Percentiles rank a stretch among this genome's conserved stretches.
Evolutionary conservation across 495 filamentous ascomycete genomes (phyloP).

Genomic region (Opeltia flavorubescens): DNA sequence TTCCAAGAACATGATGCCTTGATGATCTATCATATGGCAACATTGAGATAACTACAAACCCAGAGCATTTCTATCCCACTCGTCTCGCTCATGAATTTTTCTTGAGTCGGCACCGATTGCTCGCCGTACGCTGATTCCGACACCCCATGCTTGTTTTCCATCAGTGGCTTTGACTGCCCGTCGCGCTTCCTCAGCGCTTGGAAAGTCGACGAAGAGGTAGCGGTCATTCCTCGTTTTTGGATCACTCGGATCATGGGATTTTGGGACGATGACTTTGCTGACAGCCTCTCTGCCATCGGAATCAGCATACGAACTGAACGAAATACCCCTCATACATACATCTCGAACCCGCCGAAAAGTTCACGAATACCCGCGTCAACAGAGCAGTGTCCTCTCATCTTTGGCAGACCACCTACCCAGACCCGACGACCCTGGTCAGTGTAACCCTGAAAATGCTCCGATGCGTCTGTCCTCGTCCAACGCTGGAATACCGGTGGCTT

Average conservation of each 20-base stretch:
- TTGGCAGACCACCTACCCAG: conserved; percentile 49
- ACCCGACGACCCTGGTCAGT: conserved; percentile 38
- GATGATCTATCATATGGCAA: no score
- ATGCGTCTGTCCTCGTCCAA: conserved; percentile 13
- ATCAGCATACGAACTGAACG: neutral
- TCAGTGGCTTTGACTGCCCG: conserved; percentile 28
- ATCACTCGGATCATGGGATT: neutral
- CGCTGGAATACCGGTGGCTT: conserved; percentile 5
- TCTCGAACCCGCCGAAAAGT: conserved; percentile 44
- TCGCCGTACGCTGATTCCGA: conserved; percentile 26
- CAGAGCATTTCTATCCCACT: neutral
- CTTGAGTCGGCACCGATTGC: neutral
- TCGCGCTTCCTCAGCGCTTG: conserved; percentile 38
- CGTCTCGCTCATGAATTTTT: conserved; percentile 4
- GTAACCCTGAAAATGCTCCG: conserved; percentile 15
- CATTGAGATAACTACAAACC: no score
- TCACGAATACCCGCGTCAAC: conserved; percentile 37
- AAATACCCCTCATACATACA: conserved; percentile 22
- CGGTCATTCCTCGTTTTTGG: conserved; percentile 31
- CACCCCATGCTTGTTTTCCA: conserved; percentile 33
- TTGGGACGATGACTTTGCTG: conserved; percentile 41
- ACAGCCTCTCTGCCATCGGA: conserved; percentile 30
- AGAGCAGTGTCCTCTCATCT: conserved; percentile 38
- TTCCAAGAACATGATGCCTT: no score
- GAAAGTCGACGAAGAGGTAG: conserved; percentile 55